Evolutionary conservation across 2,329 filamentous ascomycete species (phyloP).

Genomic region (Neurospora crassa): DNA sequence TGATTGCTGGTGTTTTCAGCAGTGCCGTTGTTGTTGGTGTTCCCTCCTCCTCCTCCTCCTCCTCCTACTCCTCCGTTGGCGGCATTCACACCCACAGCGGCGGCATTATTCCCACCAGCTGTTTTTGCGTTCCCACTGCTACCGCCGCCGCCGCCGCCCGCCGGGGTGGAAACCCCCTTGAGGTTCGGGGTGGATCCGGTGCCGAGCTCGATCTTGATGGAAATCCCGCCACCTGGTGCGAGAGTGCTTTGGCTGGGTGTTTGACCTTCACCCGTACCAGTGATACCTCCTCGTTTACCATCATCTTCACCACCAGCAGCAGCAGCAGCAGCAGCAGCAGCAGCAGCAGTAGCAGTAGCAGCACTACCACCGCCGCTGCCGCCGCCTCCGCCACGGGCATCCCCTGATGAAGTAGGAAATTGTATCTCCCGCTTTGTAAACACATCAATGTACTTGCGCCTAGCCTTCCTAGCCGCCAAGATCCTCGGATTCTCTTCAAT

Average conservation of each 20-base stretch:
- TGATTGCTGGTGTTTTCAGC: conserved; percentile 6
- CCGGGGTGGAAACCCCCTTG: conserved; percentile 15
- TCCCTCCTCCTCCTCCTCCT: neutral
- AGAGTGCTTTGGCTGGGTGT: neutral
- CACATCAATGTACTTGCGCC: conserved; percentile 37
- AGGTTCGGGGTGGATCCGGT: neutral
- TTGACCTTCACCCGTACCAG: neutral
- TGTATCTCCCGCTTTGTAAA: conserved; percentile 38
- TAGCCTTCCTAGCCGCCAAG: conserved; percentile 28
- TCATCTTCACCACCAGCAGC: neutral
- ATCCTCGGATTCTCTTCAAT: conserved; percentile 48
- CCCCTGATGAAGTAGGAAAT: neutral
- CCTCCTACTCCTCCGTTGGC: neutral
- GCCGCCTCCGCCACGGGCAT: neutral
- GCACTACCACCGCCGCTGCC: neutral
- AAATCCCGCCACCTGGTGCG: conserved; percentile 5
- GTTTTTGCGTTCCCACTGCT: neutral
- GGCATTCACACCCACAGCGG: neutral
- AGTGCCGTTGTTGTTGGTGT: neutral
- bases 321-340: neutral
- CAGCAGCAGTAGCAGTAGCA: neutral
- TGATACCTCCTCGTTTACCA: neutral
- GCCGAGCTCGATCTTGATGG: conserved; percentile 27
- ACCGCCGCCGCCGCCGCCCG: neutral
- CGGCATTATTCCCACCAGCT: neutral